Base-by-base conservation (phyloP, 345 rosid species). In the Populus deltoides region DNA sequence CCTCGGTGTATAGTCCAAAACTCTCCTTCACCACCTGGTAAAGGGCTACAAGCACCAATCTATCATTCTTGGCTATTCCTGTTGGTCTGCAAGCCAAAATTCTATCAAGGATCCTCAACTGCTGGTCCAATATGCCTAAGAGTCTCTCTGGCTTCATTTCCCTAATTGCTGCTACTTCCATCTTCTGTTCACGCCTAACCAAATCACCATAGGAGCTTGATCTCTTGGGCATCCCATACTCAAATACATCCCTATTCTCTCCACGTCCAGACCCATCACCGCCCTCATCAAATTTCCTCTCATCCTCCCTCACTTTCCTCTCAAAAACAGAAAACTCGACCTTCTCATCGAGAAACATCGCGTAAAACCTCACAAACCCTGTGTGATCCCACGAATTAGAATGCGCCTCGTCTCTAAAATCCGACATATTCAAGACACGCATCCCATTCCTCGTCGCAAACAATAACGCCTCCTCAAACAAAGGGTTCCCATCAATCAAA, bases 361-460 rank as follows among this genome's bases (percentile, higher is more conserved):
- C 93, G 61, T 88, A 95, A 1, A 87, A 79, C 66, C 94, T 86
- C 20, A 95, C 94, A 68, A 95, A 93, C 22, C 91, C 93, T 0
- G 97, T 88, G 72, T 91, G 88, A 71, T 93, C 99, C 98, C 99
- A 92, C 0, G 97, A 90, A 84, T 92, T 87, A 8, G 98, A 92
- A 72, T 86, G 92, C 27, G 97, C 91, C 76, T 90, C 90, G 61
- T 91, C 98, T 2, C 92, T 87, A 73, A 95, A 93, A 87, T 83
- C 94, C 17, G 92, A 86, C 97, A 95, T 85, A 76, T 93, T 93
- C 53, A 95, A 88, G n/a, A 95, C 83, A 81, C 98, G 82, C 24
- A 93, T 87, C 67, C 98, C 97, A 62, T 91, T 82, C 78, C 96
- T 84, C 1, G 95, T 88, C 1, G 96, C 89, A 70, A 85, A 87